Evolutionary conservation across 768 basidiomycete species (phyloP).

Genomic region (Pulveroboletus sp.): DNA sequence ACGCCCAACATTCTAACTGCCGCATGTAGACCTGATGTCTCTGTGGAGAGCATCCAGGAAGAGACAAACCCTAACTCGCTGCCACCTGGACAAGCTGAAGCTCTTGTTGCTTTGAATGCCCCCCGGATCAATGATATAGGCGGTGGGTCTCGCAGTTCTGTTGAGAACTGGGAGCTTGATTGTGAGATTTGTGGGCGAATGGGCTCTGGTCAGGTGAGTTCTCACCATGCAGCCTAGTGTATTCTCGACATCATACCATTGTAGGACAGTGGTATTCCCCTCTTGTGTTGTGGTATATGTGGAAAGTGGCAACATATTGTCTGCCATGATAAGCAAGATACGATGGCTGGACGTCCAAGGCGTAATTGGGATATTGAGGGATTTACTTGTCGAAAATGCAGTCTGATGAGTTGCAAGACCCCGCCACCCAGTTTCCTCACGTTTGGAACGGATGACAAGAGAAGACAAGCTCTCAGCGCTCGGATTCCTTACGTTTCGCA

Average conservation of each 20-base stretch:
- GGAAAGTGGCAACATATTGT: slow-evolving; percentile 86
- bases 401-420: slow-evolving; percentile 9
- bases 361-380: slow-evolving; percentile 88
- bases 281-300: slow-evolving; percentile 82
- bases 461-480: slow-evolving; percentile 9
- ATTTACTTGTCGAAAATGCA: slow-evolving; percentile 71
- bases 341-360: slow-evolving; percentile 55
- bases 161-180: slow-evolving; percentile 80
- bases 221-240: background rate
- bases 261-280: slow-evolving; percentile 76
- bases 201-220: slow-evolving; percentile 70
- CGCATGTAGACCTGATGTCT: slow-evolving; percentile 10
- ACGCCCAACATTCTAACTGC: slow-evolving; percentile 14
- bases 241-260: slow-evolving; percentile 7
- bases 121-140: slow-evolving; percentile 25
- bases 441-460: slow-evolving; percentile 5
- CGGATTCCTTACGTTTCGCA: slow-evolving; percentile 12
- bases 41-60: slow-evolving; percentile 1
- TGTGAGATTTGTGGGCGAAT: slow-evolving; percentile 80
- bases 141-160: slow-evolving; percentile 52
- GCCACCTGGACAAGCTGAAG: slow-evolving; percentile 5
- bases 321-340: slow-evolving; percentile 78
- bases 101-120: background rate
- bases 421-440: slow-evolving; percentile 9
- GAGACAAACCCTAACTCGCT: background rate